phyloP scores from a whole-genome alignment of 2,329 filamentous ascomycete species.

The Arthrobotrys iridis region DNA sequence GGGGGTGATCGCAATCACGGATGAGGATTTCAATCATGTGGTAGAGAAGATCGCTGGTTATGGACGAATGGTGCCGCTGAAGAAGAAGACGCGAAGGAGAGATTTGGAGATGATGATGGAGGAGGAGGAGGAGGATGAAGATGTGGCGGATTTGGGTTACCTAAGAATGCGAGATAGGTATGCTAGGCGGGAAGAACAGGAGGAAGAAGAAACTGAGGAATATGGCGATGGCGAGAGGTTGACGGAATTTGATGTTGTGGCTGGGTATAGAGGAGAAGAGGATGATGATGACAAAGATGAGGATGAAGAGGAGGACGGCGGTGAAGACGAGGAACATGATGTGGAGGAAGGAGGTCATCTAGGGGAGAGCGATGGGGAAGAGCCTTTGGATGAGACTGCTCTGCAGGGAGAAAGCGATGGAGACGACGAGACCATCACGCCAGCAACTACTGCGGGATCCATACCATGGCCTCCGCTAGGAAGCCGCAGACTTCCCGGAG shows the following conservation, averaged over 20 bases:
- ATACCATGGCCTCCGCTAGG: constrained; percentile 31
- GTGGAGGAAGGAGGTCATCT: background rate
- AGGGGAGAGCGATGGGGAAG: background rate
- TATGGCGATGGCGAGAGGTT: constrained; percentile 42
- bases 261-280: constrained; percentile 20
- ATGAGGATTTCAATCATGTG: constrained; percentile 36
- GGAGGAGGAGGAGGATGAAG: background rate
- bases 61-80: constrained; percentile 38
- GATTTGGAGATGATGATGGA: background rate
- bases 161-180: background rate
- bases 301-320: constrained; percentile 15
- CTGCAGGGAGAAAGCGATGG: constrained; percentile 29
- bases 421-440: constrained; percentile 34
- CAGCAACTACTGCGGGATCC: constrained; percentile 15
- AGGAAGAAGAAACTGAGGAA: constrained; percentile 22
- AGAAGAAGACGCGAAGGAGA: constrained; percentile 13
- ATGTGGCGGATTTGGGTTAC: background rate
- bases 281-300: constrained; percentile 40
- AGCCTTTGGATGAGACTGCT: background rate
- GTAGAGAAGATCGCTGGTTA: constrained; percentile 37
- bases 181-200: background rate
- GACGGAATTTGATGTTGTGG: constrained; percentile 43
- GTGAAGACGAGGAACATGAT: constrained; percentile 3
- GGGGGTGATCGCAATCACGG: constrained; percentile 43
- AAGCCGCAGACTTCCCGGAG: constrained; percentile 26